Base-by-base conservation (phyloP, 495 filamentous ascomycete species). In the Achaetomiella virescens region DNA sequence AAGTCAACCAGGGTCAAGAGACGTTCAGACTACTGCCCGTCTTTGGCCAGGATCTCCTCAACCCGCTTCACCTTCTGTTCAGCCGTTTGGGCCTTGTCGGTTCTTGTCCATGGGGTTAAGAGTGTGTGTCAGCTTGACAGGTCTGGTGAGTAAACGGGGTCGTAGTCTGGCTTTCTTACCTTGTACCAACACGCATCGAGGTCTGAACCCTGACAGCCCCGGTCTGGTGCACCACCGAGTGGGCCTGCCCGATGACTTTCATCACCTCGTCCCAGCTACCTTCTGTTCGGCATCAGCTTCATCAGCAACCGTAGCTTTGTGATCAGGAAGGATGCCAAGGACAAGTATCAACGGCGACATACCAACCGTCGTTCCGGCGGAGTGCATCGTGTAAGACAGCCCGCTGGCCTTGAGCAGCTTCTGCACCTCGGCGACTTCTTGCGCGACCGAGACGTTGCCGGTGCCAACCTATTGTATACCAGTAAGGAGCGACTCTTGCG, bases 241-340 rank as follows among this genome's bases (percentile, higher is more conserved):
- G 93, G 15, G 89, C 90, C 71, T 95, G 90, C 6, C 93, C 93
- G 68, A 98, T 91, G 15, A 95, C 79, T 52, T 73, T 78, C 80
- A 93, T 90, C 31, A 96, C 91, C 40, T 86, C 80, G 58, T 95
- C 89, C 92, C 92, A 97, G 24, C 85, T 78, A 15, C 93, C 92
- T 70, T 97, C 92, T 93, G 61, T 63, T 40, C 36, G 12, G 5
- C 36, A 17, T 7, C n/a, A 38, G 6, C 5, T 31, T 9, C 27
- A 31, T 9, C 27, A 31, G 4, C 27, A 31, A 9, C 27, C n/a
- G n/a, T n/a, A n/a, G n/a, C n/a, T n/a, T n/a, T n/a, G n/a, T n/a
- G n/a, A n/a, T n/a, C n/a, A n/a, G n/a, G n/a, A n/a, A n/a, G n/a
- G n/a, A n/a, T n/a, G n/a, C n/a, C n/a, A n/a, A n/a, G n/a, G n/a